These are phyloP conservation scores for Lentinula sp. DNA, from an alignment of 768 basidiomycete species.

Conservation along the genomic window DNA sequence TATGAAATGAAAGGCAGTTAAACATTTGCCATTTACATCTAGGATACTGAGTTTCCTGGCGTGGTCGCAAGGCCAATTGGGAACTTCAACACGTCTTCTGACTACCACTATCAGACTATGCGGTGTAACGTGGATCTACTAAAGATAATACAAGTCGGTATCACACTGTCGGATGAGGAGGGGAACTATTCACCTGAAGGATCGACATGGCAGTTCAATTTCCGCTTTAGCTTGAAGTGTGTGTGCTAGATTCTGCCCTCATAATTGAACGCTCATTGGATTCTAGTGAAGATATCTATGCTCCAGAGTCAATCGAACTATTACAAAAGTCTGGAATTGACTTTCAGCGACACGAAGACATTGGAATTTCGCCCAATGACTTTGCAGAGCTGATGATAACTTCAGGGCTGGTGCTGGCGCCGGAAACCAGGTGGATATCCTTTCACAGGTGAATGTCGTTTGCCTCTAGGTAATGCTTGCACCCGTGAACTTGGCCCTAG, in stretches of 20 bases:
- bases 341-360: conserved; percentile 87
- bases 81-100: conserved; percentile 90
- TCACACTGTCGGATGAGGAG: conserved; percentile 91
- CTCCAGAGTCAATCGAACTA: conserved; percentile 94
- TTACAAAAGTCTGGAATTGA: conserved; percentile 95
- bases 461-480: neutral
- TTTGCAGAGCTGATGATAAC: conserved; percentile 98
- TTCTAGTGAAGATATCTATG: conserved; percentile 93
- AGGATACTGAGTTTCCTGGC: conserved; percentile 99
- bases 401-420: conserved; percentile 83
- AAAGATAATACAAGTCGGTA: conserved; percentile 95
- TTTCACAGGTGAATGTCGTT: conserved; percentile 74
- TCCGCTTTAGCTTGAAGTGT: conserved; percentile 85
- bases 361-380: conserved; percentile 88
- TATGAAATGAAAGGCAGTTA: neutral
- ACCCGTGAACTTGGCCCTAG: conserved; percentile 33
- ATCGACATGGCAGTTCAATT: conserved; percentile 99
- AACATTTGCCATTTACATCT: conserved; percentile 3
- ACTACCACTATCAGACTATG: conserved; percentile 99
- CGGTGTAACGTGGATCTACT: conserved; percentile 98
- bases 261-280: conserved; percentile 10
- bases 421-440: conserved; percentile 93
- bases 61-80: conserved; percentile 98
- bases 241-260: conserved; percentile 19
- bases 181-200: conserved; percentile 87